phyloP scores from a whole-genome alignment of 108 stramenopile genomes.

The Nitzschia sp. region DNA sequence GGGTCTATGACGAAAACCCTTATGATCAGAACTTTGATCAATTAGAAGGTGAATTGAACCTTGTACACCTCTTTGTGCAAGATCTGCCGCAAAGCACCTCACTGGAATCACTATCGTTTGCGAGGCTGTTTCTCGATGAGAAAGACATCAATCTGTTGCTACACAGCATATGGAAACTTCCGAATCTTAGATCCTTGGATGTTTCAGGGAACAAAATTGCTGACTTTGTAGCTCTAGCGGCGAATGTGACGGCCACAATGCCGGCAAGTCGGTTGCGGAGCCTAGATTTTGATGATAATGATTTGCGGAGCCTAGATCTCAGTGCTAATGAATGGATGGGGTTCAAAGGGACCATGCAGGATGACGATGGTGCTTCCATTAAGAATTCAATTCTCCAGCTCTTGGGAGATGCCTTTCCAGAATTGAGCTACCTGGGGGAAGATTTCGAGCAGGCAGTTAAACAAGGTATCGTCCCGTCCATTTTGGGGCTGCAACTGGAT shows the following conservation, averaged over 20 bases:
- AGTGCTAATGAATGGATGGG: too few relatives aligned
- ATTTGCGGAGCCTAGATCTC: too few relatives aligned
- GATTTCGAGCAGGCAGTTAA: background rate
- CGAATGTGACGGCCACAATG: background rate
- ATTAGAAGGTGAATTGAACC: too few relatives aligned
- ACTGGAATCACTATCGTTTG: background rate
- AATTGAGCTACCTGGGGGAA: background rate
- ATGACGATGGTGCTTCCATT: background rate
- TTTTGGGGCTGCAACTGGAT: background rate
- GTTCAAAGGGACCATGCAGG: background rate
- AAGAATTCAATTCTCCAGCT: background rate
- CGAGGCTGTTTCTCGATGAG: background rate
- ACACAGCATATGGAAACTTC: background rate
- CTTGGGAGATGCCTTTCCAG: background rate
- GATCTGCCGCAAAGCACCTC: background rate
- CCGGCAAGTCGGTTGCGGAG: background rate
- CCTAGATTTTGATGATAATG: background rate
- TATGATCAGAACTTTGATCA: background rate
- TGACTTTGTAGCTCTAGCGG: background rate
- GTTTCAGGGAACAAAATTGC: background rate
- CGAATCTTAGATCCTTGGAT: background rate
- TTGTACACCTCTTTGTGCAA: background rate
- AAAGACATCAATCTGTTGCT: background rate
- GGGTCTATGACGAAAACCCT: background rate
- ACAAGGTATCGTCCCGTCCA: background rate